phyloP scores from a whole-genome alignment of 768 basidiomycete species.

The Phaeolepiota aurea region DNA sequence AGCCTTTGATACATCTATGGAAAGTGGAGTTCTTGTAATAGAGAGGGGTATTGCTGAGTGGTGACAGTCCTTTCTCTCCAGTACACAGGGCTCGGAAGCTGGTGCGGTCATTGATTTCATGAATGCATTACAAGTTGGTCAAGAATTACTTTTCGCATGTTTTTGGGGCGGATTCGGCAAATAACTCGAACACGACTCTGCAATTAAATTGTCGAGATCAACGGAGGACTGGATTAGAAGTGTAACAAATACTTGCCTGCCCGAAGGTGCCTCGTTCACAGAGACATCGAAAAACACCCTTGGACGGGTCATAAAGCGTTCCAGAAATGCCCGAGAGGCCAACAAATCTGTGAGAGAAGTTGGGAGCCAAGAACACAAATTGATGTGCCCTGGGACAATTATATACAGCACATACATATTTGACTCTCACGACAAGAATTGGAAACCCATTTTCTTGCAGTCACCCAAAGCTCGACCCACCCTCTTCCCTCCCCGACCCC shows the following conservation, averaged over 20 bases:
- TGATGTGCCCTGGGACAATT: too few relatives aligned
- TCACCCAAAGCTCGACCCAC: too few relatives aligned
- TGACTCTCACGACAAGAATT: too few relatives aligned
- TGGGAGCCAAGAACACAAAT: too few relatives aligned
- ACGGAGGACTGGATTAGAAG: conserved; percentile 2
- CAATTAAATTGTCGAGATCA: conserved; percentile 1
- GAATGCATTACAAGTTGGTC: conserved; percentile 4
- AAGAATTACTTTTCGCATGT: conserved; percentile 66
- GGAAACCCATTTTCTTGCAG: too few relatives aligned
- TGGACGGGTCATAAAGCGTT: conserved; percentile 36
- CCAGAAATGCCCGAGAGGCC: too few relatives aligned
- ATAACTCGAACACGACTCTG: conserved; percentile 73
- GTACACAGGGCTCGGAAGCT: conserved; percentile 86
- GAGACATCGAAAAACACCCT: conserved; percentile 67
- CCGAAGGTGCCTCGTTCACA: conserved; percentile 35
- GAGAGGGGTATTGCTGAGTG: conserved; percentile 51
- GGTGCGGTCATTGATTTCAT: conserved; percentile 1
- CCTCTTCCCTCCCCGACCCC: too few relatives aligned
- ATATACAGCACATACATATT: too few relatives aligned
- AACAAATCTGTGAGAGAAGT: too few relatives aligned
- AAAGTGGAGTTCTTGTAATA: conserved; percentile 78
- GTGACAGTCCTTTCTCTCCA: conserved; percentile 73
- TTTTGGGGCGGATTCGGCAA: conserved; percentile 62
- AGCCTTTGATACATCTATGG: conserved; percentile 71
- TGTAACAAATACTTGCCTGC: conserved; percentile 36